A percentile compares a stretch with the other conserved stretches of the same genome.
phyloP scores from a whole-genome alignment of 345 rosid species.

The Acer negundo region DNA sequence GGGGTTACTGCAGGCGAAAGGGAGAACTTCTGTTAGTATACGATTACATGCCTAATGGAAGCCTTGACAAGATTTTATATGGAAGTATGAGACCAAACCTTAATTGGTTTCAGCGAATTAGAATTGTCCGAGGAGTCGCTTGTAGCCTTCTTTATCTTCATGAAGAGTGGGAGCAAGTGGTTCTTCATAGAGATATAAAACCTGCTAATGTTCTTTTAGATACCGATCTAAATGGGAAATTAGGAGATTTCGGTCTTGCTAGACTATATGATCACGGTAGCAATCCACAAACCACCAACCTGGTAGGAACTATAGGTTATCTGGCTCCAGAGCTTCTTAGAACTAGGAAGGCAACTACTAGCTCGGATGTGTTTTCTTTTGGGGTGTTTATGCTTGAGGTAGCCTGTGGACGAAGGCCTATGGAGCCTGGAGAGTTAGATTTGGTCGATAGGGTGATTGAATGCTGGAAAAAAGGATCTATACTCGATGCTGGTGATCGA shows the following conservation, averaged over 20 bases:
- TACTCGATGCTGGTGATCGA: constrained; percentile 16
- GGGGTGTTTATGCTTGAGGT: constrained; percentile 53
- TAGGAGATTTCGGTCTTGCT: constrained; percentile 49
- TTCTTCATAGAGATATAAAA: constrained; percentile 50
- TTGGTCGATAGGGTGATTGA: constrained; percentile 39
- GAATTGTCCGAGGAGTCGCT: constrained; percentile 39
- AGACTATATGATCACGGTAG: constrained; percentile 40
- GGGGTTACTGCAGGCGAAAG: constrained; percentile 41
- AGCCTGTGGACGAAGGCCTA: constrained; percentile 50
- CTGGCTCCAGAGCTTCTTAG: constrained; percentile 45
- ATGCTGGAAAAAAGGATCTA: constrained; percentile 20
- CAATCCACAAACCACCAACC: constrained; percentile 29
- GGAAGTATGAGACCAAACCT: constrained; percentile 15
- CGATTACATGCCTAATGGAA: constrained; percentile 47
- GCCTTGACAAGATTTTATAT: constrained; percentile 41
- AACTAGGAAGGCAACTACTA: constrained; percentile 42
- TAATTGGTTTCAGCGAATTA: constrained; percentile 43
- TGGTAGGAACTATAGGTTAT: constrained; percentile 51
- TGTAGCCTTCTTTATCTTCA: constrained; percentile 40
- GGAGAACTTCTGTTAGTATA: constrained; percentile 48
- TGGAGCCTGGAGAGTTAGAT: constrained; percentile 29
- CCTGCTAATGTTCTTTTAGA: constrained; percentile 44
- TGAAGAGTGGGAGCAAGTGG: constrained; percentile 49
- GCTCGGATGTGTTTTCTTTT: constrained; percentile 43
- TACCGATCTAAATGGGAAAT: constrained; percentile 33